Evolutionary conservation across 2,329 filamentous ascomycete species (phyloP), one percentile per base, ranked within the genome.

Genomic region (Fusarium sp.): DNA sequence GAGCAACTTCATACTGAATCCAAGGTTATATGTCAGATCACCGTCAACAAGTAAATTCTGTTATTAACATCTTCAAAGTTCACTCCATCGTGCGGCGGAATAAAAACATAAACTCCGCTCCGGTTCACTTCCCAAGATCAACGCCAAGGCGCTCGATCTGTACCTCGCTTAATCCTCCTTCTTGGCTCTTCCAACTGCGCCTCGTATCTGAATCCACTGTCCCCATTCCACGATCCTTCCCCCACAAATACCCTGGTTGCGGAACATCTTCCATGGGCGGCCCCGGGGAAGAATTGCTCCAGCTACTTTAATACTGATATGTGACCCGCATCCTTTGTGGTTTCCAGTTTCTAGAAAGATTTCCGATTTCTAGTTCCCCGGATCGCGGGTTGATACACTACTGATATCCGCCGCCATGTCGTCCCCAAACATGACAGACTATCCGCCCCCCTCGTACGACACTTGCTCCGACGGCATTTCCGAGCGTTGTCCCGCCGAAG

Each of bases 401-500:
- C 28, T 13, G 28, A 28, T 38, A 33, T 22, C 33, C 51, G 7
- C 40, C 60, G 42, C 28, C 38, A 65, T 65, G 62, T 51, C 58
- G 38, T 58, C 58, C 5, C 20, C 8, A 11, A 63, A 63, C 26
- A 40, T 31, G 5, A 44, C 60, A 10, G 38, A 45, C 33, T 69
- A 66, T n/a, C 45, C 53, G 1, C 65, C 60, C 4, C 68, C 68
- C 2, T 63, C 20, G 11, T 71, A 66, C 51, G 49, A 57, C 1
- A 69, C 43, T 7, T 71, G 69, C 24, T 10, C 52, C 9, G 48
- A 42, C 43, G 69, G 61, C 6, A 58, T 71, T 11, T 53, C 69
- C 0, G 61, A 63, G 4, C 57, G 42, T 63, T 69, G 58, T 7
- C 74, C 74, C 1, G 74, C 76, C n/a, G 64, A 70, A 20, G 43